Conservation (phyloP, 176 grass and related monocot genomes). For the Poa annua region DNA sequence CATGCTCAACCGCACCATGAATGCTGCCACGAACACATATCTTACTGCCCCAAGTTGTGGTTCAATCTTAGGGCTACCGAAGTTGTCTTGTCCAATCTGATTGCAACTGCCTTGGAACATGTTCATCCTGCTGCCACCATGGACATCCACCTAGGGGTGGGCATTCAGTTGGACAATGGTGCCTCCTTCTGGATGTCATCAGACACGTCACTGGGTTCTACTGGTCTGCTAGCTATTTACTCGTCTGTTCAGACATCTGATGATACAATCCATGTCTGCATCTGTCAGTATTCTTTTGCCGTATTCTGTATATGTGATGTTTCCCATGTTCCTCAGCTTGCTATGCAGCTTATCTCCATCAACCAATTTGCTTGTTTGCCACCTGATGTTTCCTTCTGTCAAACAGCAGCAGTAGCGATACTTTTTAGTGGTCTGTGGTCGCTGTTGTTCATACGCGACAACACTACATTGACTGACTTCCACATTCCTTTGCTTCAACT, state of each 20-base stretch:
- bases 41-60: slow-evolving; percentile 1
- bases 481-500: not conserved
- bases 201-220: not conserved
- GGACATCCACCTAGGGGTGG: slow-evolving; percentile 7
- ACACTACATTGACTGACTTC: slow-evolving; percentile 9
- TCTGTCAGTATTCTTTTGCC: not conserved
- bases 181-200: not conserved
- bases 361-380: not conserved
- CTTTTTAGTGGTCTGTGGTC: not conserved
- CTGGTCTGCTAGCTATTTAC: not conserved
- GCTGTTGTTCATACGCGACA: not conserved
- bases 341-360: slow-evolving; percentile 7
- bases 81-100: slow-evolving; percentile 13
- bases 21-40: not conserved
- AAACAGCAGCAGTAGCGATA: not conserved
- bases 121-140: not conserved
- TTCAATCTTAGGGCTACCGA: slow-evolving; percentile 4
- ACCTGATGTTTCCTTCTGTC: not conserved
- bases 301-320: not conserved
- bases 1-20: not conserved
- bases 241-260: not conserved
- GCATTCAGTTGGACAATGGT: slow-evolving; percentile 6
- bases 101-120: not conserved
- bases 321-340: not conserved
- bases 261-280: not conserved